phyloP scores from a whole-genome alignment of 768 basidiomycete genomes.

The Trametes coccinea region DNA sequence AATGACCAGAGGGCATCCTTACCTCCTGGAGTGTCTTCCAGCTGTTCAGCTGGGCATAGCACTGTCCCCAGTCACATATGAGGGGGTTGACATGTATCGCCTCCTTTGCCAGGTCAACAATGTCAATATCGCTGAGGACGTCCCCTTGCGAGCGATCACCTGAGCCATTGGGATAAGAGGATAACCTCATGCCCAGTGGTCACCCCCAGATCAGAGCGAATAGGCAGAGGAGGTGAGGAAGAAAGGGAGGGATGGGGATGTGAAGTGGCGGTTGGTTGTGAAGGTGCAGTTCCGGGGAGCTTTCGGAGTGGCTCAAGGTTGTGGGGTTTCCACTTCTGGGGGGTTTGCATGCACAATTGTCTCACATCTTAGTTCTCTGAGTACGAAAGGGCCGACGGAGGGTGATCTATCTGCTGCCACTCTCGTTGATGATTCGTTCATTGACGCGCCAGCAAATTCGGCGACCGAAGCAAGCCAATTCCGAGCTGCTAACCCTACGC shows the following conservation, averaged over 20 bases:
- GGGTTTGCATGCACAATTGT: not conserved
- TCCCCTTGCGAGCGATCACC: not conserved
- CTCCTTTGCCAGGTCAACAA: slow-evolving; percentile 17
- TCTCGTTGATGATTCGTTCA: too few species aligned
- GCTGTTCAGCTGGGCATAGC: slow-evolving; percentile 19
- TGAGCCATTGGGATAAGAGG: not conserved
- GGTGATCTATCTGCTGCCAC: too few species aligned
- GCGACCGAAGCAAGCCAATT: too few species aligned
- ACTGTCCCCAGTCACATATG: slow-evolving; percentile 17
- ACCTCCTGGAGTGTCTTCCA: slow-evolving; percentile 24
- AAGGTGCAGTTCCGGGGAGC: too few species aligned
- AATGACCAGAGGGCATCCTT: not conserved
- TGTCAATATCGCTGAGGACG: not conserved
- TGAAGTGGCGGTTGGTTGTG: not conserved
- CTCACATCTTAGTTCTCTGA: not conserved
- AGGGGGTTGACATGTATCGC: slow-evolving; percentile 5
- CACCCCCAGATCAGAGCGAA: not conserved
- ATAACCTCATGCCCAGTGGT: not conserved
- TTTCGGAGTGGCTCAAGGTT: too few species aligned
- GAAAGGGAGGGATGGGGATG: not conserved
- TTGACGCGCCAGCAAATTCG: too few species aligned
- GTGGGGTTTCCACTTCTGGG: not conserved
- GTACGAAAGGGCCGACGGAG: too few species aligned
- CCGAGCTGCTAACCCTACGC: too few species aligned
- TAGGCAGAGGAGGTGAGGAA: not conserved